A percentile compares a stretch with the other conserved stretches of the same genome.
These are phyloP conservation scores for Hydrangea macrophylla DNA, from an alignment of 148 eudicot genomes.

Conservation along the genomic window DNA sequence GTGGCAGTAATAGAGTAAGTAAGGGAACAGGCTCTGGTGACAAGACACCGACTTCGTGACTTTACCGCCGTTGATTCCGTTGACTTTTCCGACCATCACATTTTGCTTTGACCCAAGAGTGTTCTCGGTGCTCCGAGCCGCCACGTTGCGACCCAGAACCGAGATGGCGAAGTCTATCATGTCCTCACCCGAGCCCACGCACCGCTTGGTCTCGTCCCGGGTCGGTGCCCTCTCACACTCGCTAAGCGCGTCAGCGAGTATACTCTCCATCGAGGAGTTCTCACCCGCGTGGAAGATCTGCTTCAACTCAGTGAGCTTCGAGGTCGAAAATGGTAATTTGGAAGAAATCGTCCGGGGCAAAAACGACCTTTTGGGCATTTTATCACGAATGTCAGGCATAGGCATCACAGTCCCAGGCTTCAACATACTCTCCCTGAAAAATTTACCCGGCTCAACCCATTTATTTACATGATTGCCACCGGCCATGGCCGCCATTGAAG, in stretches of 20 bases:
- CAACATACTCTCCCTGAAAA: constrained; percentile 39
- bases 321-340: constrained; percentile 41
- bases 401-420: constrained; percentile 45
- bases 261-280: constrained; percentile 45
- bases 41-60: constrained; percentile 50
- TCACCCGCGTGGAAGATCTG: constrained; percentile 42
- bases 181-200: constrained; percentile 51
- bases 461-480: constrained; percentile 27
- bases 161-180: constrained; percentile 52
- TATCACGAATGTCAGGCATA: constrained; percentile 53
- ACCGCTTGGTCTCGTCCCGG: constrained; percentile 44
- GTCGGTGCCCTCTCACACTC: constrained; percentile 53
- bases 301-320: constrained; percentile 21
- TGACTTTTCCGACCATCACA: constrained; percentile 41
- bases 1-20: constrained; percentile 50
- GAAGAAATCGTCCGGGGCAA: constrained; percentile 35
- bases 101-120: constrained; percentile 35
- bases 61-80: constrained; percentile 42
- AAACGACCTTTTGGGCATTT: constrained; percentile 52
- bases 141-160: constrained; percentile 41
- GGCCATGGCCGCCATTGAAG: not conserved
- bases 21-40: constrained; percentile 52
- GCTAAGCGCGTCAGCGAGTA: constrained; percentile 30
- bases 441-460: constrained; percentile 56
- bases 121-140: constrained; percentile 34